phyloP scores from a whole-genome alignment of 495 filamentous ascomycete genomes.

The Hypoxylon perforatum region DNA sequence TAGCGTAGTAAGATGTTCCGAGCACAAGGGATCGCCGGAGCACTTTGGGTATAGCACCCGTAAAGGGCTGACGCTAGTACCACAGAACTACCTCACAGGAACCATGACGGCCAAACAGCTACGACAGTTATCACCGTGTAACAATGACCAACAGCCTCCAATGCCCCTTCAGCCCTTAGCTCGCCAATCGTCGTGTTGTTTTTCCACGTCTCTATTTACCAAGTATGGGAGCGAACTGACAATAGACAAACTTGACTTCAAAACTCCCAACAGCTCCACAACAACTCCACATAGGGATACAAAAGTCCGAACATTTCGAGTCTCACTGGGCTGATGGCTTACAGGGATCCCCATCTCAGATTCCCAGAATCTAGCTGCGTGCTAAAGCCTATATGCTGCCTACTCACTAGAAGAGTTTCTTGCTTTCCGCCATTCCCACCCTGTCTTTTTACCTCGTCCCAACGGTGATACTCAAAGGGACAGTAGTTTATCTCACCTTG shows the following conservation, averaged over 20 bases:
- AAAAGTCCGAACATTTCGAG: constrained; percentile 32
- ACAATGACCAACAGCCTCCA: constrained; percentile 12
- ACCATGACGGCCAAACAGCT: constrained; percentile 12
- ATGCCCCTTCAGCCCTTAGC: too few species aligned
- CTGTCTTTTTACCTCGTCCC: constrained; percentile 19
- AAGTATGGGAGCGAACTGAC: neutral
- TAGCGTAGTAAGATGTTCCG: constrained; percentile 9
- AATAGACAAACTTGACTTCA: constrained; percentile 17
- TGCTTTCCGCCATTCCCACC: constrained; percentile 19
- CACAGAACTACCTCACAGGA: constrained; percentile 3
- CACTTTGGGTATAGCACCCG: constrained; percentile 22
- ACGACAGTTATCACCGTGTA: constrained; percentile 14
- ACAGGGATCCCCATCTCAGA: constrained; percentile 29
- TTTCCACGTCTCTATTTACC: neutral
- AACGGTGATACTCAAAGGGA: neutral
- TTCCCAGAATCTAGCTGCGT: constrained; percentile 15
- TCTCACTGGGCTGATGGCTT: constrained; percentile 30
- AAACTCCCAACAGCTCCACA: constrained; percentile 35
- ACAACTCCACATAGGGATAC: constrained; percentile 30
- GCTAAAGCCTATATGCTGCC: constrained; percentile 1
- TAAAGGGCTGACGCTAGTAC: constrained; percentile 29
- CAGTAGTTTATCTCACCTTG: constrained; percentile 24
- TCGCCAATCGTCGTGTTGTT: neutral
- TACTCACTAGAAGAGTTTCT: constrained; percentile 18
- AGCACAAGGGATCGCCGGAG: constrained; percentile 6